phyloP scores from a whole-genome alignment of 1,284 basidiomycete genomes.

The Kwoniella shivajii region DNA sequence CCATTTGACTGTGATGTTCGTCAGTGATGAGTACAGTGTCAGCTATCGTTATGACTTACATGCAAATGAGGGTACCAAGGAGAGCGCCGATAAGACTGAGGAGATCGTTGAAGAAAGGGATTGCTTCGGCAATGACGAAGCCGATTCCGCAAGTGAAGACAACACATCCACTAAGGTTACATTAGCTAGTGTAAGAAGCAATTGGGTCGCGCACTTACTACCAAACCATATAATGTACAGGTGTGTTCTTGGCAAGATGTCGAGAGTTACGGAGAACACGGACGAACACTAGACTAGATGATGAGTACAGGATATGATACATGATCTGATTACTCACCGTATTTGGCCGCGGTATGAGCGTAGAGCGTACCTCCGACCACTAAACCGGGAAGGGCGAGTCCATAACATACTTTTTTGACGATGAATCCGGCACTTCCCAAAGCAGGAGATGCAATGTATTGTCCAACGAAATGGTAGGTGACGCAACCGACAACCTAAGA shows the following conservation, averaged over 20 bases:
- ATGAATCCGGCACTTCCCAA: constrained; percentile 49
- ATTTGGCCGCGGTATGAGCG: constrained; percentile 36
- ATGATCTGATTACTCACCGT: constrained; percentile 34
- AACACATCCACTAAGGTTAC: constrained; percentile 8
- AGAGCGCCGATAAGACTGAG: constrained; percentile 37
- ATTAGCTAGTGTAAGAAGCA: too few species aligned
- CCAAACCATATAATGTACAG: constrained; percentile 64
- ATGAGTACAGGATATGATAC: constrained; percentile 37
- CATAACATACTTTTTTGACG: constrained; percentile 54
- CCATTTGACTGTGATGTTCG: constrained; percentile 11
- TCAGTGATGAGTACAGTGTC: constrained; percentile 17
- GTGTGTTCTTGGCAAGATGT: constrained; percentile 64
- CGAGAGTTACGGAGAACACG: constrained; percentile 61
- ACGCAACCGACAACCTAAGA: constrained; percentile 29
- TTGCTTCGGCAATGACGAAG: constrained; percentile 28
- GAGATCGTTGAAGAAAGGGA: constrained; percentile 45
- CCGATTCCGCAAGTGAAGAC: constrained; percentile 52
- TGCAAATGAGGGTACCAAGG: constrained; percentile 30
- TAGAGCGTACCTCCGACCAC: constrained; percentile 26
- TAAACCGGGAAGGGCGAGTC: constrained; percentile 49
- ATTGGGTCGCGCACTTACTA: constrained; percentile 42
- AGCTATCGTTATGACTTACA: constrained; percentile 12
- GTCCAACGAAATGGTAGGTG: constrained; percentile 40
- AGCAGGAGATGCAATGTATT: constrained; percentile 51
- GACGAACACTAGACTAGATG: constrained; percentile 59